Evolutionary conservation across 805 yeast species (phyloP).

Genomic region (Saturnispora diversa): DNA sequence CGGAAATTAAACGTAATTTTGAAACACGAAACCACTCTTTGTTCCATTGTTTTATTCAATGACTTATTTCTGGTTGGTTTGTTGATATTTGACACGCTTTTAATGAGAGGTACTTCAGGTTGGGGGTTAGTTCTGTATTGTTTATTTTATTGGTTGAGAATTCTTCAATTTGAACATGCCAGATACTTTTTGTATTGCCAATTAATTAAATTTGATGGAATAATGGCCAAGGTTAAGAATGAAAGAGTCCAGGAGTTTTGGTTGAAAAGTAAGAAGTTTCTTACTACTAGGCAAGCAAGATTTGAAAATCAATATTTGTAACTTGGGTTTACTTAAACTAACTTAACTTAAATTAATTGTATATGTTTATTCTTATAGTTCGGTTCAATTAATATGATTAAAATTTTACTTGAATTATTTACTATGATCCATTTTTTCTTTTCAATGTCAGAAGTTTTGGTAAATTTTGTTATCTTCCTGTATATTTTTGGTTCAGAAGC

Average conservation of each 20-base stretch:
- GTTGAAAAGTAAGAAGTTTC: slow-evolving; percentile 33
- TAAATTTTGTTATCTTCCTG: slow-evolving; percentile 66
- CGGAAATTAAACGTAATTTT: slow-evolving; percentile 36
- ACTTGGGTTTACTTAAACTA: neutral
- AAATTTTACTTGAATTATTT: neutral
- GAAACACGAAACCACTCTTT: slow-evolving; percentile 33
- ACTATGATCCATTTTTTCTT: slow-evolving; percentile 5
- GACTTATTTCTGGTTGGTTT: slow-evolving; percentile 50
- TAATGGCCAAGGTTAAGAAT: slow-evolving; percentile 37
- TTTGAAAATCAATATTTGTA: slow-evolving; percentile 22
- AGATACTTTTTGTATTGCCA: slow-evolving; percentile 36
- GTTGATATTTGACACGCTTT: slow-evolving; percentile 48
- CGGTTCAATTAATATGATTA: too few species aligned
- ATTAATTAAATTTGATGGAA: slow-evolving; percentile 37
- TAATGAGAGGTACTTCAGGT: slow-evolving; percentile 62
- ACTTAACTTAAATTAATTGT: neutral
- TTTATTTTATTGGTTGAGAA: slow-evolving; percentile 62
- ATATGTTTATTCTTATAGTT: too few species aligned
- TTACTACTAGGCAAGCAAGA: slow-evolving; percentile 35
- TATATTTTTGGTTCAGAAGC: slow-evolving; percentile 76
- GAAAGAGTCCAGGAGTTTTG: slow-evolving; percentile 36
- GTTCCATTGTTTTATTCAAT: slow-evolving; percentile 47
- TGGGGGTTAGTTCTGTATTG: slow-evolving; percentile 52
- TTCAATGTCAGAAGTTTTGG: slow-evolving; percentile 47
- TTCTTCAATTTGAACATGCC: slow-evolving; percentile 47